Percentiles rank a stretch among this genome's conserved stretches.
These are phyloP conservation scores for Botrytis fragariae DNA, from an alignment of 2,329 filamentous ascomycete genomes.

Conservation along the genomic window DNA sequence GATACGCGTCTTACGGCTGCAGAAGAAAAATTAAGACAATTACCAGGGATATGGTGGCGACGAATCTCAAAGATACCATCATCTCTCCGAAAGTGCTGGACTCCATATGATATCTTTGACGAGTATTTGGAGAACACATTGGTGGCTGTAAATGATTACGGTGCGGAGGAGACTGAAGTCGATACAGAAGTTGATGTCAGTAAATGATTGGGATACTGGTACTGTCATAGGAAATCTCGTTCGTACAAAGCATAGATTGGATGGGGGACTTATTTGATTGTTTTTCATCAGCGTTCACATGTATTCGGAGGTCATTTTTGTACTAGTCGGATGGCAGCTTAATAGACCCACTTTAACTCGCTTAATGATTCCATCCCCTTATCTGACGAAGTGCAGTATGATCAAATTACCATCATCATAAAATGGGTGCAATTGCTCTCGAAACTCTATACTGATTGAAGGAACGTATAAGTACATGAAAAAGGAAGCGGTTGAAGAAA, in stretches of 20 bases:
- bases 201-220: background rate
- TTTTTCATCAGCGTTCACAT: background rate
- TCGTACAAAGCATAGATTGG: background rate
- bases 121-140: slow-evolving; percentile 4
- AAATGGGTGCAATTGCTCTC: background rate
- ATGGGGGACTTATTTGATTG: background rate
- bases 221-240: background rate
- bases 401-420: background rate
- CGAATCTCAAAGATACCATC: background rate
- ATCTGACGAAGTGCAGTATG: background rate
- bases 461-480: background rate
- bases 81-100: slow-evolving; percentile 10
- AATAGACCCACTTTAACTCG: slow-evolving; percentile 11
- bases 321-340: background rate
- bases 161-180: background rate
- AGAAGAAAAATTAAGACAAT: background rate
- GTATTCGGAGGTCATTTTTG: background rate
- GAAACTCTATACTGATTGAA: background rate
- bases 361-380: background rate
- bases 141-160: background rate
- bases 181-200: background rate
- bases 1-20: background rate
- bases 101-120: background rate
- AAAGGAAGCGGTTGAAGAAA: background rate
- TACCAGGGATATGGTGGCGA: background rate